Evolutionary conservation across 768 basidiomycete species (phyloP).

Genomic region (Macrocybe gigantea): DNA sequence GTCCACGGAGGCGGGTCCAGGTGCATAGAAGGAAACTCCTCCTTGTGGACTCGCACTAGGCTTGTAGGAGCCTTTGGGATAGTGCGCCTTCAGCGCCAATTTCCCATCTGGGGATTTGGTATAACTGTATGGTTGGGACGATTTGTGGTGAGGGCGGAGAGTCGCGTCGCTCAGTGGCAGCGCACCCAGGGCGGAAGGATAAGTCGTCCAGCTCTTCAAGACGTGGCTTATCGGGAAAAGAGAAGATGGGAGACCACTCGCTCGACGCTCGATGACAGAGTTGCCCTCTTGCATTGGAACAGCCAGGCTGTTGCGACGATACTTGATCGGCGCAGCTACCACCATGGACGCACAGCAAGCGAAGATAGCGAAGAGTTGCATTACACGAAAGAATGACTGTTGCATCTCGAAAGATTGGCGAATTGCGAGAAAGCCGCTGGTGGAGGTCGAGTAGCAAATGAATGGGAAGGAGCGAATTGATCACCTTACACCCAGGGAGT

Average conservation of each 20-base stretch:
- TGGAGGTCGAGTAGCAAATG: not conserved
- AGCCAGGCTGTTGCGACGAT: not conserved
- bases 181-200: not conserved
- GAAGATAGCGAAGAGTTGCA: slow-evolving; percentile 1
- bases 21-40: slow-evolving; percentile 44
- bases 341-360: not conserved
- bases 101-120: not conserved
- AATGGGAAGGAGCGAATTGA: not conserved
- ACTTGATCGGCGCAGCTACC: not conserved
- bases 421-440: not conserved
- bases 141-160: not conserved
- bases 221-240: not conserved
- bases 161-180: not conserved
- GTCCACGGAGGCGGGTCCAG: slow-evolving; percentile 44
- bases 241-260: not conserved
- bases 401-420: not conserved
- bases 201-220: not conserved
- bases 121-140: not conserved
- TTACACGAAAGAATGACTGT: not conserved
- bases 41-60: not conserved
- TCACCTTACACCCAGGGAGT: not conserved
- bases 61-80: not conserved
- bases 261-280: not conserved
- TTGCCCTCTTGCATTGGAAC: not conserved
- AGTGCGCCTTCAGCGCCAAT: not conserved